Evolutionary conservation across 1,284 basidiomycete genomes (phyloP), one percentile per base, ranked within the genome.

Genomic region (Irpex rosettiformis): DNA sequence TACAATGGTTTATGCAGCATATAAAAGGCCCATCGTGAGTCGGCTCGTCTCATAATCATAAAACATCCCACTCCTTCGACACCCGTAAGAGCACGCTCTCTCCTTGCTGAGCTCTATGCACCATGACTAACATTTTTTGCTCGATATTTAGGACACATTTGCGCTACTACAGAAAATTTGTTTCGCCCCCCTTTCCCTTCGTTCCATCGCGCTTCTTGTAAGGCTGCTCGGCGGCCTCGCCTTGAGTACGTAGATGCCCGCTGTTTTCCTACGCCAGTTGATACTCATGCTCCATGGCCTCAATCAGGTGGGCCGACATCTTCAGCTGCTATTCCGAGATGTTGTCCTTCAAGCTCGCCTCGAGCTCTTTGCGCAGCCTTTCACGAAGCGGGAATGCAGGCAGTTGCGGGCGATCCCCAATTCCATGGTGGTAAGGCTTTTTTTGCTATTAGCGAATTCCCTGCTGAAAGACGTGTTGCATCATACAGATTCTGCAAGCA

Each of bases 161-260:
- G 49, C 49, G 49, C 33, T n/a, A 37, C 30, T 58, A 62, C 63
- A 53, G 55, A 54, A 56, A 57, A 52, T 33, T 60, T 58, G 68
- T 68, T 61, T 70, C 70, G 66, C 68, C 70, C 70, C 65, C 68
- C 64, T 54, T 62, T 65, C 66, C 62, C 65, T 64, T 65, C 71
- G 67, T 73, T 74, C 72, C 73, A 74, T 74, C 69, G 43, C 62
- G 72, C 72, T 75, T 75, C 73, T 73, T 75, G 72, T 75, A 73
- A 72, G 73, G 72, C 68, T 73, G 73, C 68, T 66, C 64, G 72
- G 66, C 62, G 73, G 72, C 65, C 72, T 75, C 73, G 66, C 58
- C 62, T 63, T 62, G 67, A 70, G 71, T 69, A 51, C 27, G 65
- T 64, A 28, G 25, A 3, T 30, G 13, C 7, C 24, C 45, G 24